Evolutionary conservation across 768 basidiomycete species (phyloP).

Genomic region (Mycena venus): DNA sequence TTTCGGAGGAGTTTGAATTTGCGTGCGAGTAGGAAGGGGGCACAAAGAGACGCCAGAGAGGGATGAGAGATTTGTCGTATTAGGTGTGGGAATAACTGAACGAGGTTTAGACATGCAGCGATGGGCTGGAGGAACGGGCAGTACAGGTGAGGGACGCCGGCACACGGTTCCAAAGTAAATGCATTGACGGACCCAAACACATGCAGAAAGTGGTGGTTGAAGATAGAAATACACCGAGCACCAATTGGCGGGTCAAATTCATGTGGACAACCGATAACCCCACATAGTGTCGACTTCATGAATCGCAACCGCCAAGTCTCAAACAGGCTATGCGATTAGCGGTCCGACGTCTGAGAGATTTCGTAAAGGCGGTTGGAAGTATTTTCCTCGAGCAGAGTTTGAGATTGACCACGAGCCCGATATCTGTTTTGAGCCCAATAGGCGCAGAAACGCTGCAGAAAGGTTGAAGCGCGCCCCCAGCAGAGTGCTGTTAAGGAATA

Average conservation of each 20-base stretch:
- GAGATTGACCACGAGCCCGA: not conserved
- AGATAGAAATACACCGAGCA: slow-evolving; percentile 14
- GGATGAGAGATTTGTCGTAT: slow-evolving; percentile 54
- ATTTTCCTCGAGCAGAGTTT: not conserved
- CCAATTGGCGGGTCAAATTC: slow-evolving; percentile 24
- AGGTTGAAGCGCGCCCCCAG: not conserved
- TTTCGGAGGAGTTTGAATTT: too few relatives aligned
- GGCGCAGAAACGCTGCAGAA: not conserved
- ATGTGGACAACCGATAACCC: slow-evolving; percentile 30
- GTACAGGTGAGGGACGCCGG: slow-evolving; percentile 31
- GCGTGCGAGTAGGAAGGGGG: too few relatives aligned
- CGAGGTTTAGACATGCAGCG: slow-evolving; percentile 65
- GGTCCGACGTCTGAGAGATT: slow-evolving; percentile 11
- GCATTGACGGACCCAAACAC: slow-evolving; percentile 31
- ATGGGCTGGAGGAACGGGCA: slow-evolving; percentile 35
- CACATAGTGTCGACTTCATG: slow-evolving; percentile 28
- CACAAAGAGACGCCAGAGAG: too few relatives aligned
- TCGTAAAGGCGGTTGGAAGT: slow-evolving; percentile 26
- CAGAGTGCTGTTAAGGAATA: too few relatives aligned
- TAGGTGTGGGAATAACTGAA: slow-evolving; percentile 60
- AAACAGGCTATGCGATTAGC: slow-evolving; percentile 26
- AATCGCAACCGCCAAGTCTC: slow-evolving; percentile 29
- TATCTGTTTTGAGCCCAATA: not conserved
- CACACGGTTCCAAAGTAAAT: slow-evolving; percentile 33
- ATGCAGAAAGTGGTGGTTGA: slow-evolving; percentile 19